Evolutionary conservation across 164 flowering plant species (phyloP), one percentile per base, ranked within the genome.

Genomic region (Aristolochia contorta): DNA sequence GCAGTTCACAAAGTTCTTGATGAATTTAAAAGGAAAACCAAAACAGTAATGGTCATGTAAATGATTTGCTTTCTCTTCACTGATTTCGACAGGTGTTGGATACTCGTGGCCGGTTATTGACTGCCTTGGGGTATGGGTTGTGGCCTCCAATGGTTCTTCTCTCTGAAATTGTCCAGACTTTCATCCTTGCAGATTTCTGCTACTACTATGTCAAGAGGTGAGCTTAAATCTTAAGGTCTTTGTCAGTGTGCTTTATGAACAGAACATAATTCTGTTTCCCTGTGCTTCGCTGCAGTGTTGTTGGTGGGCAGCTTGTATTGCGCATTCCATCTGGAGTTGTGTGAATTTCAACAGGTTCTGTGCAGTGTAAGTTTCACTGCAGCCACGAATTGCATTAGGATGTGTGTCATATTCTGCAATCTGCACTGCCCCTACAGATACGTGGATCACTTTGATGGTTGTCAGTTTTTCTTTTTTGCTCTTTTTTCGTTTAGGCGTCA

Each of bases 81-180:
- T 56, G 47, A 21, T 47, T 47, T 48, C 27, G 14, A 32, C 72
- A 79, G 83, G 79, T 79, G 19, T 47, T 75, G 48, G 83, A 79
- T 61, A 77, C 73, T 33, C 61, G 77, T 6, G 83, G 83, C 15
- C 74, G 67, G 55, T 55, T 79, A 30, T 50, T 79, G 64, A 74
- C 78, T 47, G 79, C 80, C 48, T 58, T 79, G 65, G 83, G 83
- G 9, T 67, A 71, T 64, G 83, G 83, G 6, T 46, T 77, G 57
- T 79, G 83, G 83, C 83, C 83, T 60, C 66, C 71, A 19, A 71
- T 77, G 79, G 83, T 79, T 55, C 80, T 77, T 45, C 72, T 79
- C 2, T 75, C 79, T 16, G 83, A 79, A 71, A 57, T 75, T 21
- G 79, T 79, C 52, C 79, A 77, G 57, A 79, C 77, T 9, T 79